A percentile compares a stretch with the other conserved stretches of the same genome.
Evolutionary conservation across 441 rosid genomes (phyloP).

Genomic region (Aquilaria agallochum): DNA sequence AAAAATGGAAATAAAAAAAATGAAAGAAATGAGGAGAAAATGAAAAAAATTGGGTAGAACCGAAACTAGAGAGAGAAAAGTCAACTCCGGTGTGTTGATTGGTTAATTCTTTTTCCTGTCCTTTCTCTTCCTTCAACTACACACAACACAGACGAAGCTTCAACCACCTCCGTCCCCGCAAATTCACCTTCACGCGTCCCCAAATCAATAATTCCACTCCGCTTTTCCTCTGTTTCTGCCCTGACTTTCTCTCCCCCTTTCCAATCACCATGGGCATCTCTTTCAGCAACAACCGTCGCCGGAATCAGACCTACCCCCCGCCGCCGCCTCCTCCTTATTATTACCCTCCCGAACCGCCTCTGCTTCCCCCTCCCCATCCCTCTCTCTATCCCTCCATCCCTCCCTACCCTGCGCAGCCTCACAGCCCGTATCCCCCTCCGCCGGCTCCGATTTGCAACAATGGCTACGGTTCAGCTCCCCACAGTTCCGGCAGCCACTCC

Average conservation of each 20-base stretch:
- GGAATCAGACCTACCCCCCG: conserved; percentile 35
- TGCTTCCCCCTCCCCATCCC: conserved; percentile 24
- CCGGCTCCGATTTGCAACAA: conserved; percentile 36
- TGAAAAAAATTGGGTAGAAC: too few species aligned
- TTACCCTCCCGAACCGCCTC: conserved; percentile 17
- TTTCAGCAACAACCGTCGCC: conserved; percentile 39
- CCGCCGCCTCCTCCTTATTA: conserved; percentile 20
- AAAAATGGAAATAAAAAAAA: too few species aligned
- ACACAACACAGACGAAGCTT: too few species aligned
- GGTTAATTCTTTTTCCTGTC: neutral
- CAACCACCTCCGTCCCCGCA: neutral
- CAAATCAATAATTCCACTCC: conserved; percentile 2
- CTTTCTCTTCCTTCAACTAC: too few species aligned
- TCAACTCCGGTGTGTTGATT: too few species aligned
- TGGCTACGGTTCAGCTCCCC: conserved; percentile 31
- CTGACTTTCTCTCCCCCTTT: conserved; percentile 5
- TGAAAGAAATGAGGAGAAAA: too few species aligned
- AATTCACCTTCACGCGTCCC: neutral
- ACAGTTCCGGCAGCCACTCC: conserved; percentile 24
- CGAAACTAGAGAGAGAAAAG: too few species aligned
- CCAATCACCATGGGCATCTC: conserved; percentile 60
- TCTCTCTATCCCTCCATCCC: conserved; percentile 26
- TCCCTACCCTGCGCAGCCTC: conserved; percentile 29
- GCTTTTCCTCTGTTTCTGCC: conserved; percentile 7
- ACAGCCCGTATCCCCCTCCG: conserved; percentile 19